Conservation (phyloP, 2,329 filamentous ascomycete genomes). For the Colletotrichum neosansevieriae region DNA sequence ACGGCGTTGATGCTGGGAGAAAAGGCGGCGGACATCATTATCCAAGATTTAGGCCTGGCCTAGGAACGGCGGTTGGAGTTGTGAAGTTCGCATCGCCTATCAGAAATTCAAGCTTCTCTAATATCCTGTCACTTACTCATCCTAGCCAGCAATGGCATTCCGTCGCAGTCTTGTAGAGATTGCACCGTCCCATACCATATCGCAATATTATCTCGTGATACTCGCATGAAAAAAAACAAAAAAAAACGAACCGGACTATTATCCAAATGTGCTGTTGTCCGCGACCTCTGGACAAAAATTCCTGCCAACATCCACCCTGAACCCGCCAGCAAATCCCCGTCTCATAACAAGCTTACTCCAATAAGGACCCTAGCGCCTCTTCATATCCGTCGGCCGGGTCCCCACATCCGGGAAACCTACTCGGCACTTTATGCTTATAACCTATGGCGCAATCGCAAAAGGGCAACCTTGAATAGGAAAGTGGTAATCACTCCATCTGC, state of each 20-base stretch:
- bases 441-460: conserved; percentile 13
- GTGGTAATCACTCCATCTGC: conserved; percentile 24
- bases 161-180: neutral
- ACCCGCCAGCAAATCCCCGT: neutral
- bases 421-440: conserved; percentile 25
- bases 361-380: neutral
- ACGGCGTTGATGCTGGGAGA: conserved; percentile 61
- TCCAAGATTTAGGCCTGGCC: conserved; percentile 49
- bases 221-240: too few species aligned
- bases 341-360: conserved; percentile 10
- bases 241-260: neutral
- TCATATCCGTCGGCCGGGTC: conserved; percentile 9
- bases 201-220: neutral
- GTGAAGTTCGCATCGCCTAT: neutral
- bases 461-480: conserved; percentile 22
- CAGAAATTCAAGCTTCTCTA: too few species aligned
- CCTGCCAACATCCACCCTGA: neutral
- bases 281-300: neutral
- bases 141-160: neutral
- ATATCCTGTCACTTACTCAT: too few species aligned
- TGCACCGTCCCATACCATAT: neutral
- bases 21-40: conserved; percentile 56
- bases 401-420: neutral
- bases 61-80: neutral
- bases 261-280: conserved; percentile 1